Evolutionary conservation across 2,329 filamentous ascomycete genomes (phyloP), one percentile per base, ranked within the genome.

Genomic region (Laburnicola sp.): DNA sequence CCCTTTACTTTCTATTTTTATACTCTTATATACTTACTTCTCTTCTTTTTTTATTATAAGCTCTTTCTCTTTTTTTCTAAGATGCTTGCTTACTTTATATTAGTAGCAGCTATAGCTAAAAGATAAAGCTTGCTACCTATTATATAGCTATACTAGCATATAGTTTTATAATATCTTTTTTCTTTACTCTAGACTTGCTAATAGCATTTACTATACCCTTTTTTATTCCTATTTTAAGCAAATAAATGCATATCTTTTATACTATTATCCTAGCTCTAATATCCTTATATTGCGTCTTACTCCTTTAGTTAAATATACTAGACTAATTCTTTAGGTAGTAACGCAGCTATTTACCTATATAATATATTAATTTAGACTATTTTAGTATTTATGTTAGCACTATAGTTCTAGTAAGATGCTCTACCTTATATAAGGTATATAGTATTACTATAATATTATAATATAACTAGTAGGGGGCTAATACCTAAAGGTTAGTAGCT

Each of bases 401-500:
- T 16, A 40, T 27, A 26, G 26, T 25, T 40, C 9, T 35, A 27
- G 26, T 9, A 35, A n/a, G 10, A 35, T 35, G 10, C 23, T 27
- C 16, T 27, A 27, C 9, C 16, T 27, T 40, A 27, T 4, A 40
- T 40, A 40, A 9, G 3, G 26, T 11, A 40, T 40, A 40, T 23
- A n/a, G 38, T 11, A 11, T 40, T 40, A 27, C 38, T 25, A 40
- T 40, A 40, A 26, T 9, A 27, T 35, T 35, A 35, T 35, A n/a
- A 35, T 35, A 35, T 35, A 35, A 35, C 10, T 35, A 35, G 5
- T 6, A 35, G 27, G 45, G 36, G 41, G 26, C 53, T 50, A 45
- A 45, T 44, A 36, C 38, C 46, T 56, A 46, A 35, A 40, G 44
- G 22, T 40, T 46, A 48, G 44, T 40, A 49, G 47, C 44, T 57